A percentile compares a stretch with the other conserved stretches of the same genome.
Evolutionary conservation across 1,139 yeast species (phyloP).

Genomic region (Candida tetrigidarum): DNA sequence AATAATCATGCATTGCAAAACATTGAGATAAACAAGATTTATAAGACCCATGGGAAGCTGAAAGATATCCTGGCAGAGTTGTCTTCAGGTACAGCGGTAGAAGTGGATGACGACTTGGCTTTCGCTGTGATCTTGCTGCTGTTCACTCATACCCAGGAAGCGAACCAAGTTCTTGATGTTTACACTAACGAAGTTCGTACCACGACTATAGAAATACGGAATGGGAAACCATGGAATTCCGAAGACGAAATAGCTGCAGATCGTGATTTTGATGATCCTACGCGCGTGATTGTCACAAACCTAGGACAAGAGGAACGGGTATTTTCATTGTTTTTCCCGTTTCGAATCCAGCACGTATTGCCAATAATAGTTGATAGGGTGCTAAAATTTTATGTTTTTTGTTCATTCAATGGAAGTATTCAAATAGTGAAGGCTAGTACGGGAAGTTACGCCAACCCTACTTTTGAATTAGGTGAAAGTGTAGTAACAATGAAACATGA

Average conservation of each 20-base stretch:
- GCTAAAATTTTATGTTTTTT: constrained; percentile 53
- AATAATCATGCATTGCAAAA: constrained; percentile 37
- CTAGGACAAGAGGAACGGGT: constrained; percentile 20
- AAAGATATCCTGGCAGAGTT: constrained; percentile 26
- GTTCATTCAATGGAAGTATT: constrained; percentile 70
- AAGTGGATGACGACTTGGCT: constrained; percentile 43
- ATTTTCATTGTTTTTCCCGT: constrained; percentile 44
- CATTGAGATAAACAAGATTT: constrained; percentile 32
- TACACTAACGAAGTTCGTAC: constrained; percentile 16
- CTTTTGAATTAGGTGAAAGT: constrained; percentile 64
- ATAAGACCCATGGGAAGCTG: constrained; percentile 21
- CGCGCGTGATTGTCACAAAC: constrained; percentile 36
- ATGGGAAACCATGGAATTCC: constrained; percentile 45
- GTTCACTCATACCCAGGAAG: constrained; percentile 25
- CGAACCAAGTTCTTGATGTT: constrained; percentile 11
- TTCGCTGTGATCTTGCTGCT: constrained; percentile 42
- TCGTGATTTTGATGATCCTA: constrained; percentile 51
- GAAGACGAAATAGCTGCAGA: constrained; percentile 30
- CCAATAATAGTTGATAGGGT: constrained; percentile 34
- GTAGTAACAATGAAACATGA: constrained; percentile 53
- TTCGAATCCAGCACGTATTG: constrained; percentile 44
- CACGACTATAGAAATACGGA: constrained; percentile 45
- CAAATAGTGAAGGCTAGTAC: constrained; percentile 71
- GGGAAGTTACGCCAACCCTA: constrained; percentile 55
- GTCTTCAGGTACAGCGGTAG: constrained; percentile 31